Evolutionary conservation across 208 protist species (phyloP).

Genomic region (Crithidia expoeki): DNA sequence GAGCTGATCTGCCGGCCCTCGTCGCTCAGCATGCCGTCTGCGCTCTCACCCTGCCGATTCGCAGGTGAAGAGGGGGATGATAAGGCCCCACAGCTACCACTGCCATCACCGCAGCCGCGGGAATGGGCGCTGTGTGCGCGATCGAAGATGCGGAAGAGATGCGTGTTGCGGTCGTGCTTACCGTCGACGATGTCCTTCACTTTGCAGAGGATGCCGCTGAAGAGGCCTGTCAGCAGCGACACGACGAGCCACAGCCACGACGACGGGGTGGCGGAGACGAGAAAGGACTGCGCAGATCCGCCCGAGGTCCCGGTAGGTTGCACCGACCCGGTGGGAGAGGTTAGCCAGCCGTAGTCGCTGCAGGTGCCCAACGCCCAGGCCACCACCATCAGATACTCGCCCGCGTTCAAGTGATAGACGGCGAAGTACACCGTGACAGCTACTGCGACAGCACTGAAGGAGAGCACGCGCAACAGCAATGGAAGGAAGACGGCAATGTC

Average conservation of each 20-base stretch:
- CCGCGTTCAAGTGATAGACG: conserved; percentile 51
- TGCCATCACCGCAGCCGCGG: background rate
- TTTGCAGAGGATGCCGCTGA: conserved; percentile 84
- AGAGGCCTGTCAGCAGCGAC: conserved; percentile 67
- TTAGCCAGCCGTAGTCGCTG: conserved; percentile 67
- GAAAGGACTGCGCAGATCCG: background rate
- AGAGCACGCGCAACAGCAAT: conserved; percentile 47
- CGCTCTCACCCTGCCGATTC: no score
- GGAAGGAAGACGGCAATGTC: conserved; percentile 52
- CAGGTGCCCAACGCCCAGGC: conserved; percentile 71
- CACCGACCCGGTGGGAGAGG: conserved; percentile 25
- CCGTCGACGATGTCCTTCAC: conserved; percentile 82
- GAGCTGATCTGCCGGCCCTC: background rate
- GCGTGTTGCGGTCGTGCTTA: conserved; percentile 43
- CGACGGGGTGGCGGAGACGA: conserved; percentile 16
- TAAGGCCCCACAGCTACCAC: no score
- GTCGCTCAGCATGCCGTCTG: background rate
- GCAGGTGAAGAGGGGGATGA: no score
- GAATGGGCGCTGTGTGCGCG: conserved; percentile 4
- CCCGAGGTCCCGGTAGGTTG: conserved; percentile 4
- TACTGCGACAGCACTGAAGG: conserved; percentile 49
- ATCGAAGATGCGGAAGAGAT: conserved; percentile 40
- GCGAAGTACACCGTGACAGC: conserved; percentile 51
- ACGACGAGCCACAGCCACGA: conserved; percentile 77
- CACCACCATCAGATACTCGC: conserved; percentile 70